phyloP scores from a whole-genome alignment of 2,329 filamentous ascomycete genomes.

The Nemania sp. region DNA sequence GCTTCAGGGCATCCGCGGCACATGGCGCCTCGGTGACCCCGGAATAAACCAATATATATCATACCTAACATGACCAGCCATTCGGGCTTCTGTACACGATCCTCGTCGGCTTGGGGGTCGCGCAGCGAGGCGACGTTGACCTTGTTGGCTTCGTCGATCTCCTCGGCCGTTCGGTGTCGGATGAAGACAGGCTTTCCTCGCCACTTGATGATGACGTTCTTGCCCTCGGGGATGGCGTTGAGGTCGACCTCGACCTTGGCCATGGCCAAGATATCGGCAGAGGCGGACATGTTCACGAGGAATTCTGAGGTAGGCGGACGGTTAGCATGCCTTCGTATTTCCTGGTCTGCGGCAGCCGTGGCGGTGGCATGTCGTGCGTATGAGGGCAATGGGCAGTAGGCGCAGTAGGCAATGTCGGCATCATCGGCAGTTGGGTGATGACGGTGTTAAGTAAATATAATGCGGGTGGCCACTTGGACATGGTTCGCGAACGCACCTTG shows the following conservation, averaged over 20 bases:
- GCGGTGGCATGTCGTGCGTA: not conserved
- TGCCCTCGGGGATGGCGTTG: slow-evolving; percentile 91
- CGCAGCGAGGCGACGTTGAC: slow-evolving; percentile 81
- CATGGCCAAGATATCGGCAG: slow-evolving; percentile 97
- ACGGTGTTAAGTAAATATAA: not conserved
- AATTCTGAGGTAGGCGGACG: slow-evolving; percentile 69
- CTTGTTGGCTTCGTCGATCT: slow-evolving; percentile 94
- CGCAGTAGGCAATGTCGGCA: not conserved
- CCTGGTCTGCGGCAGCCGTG: too few relatives aligned
- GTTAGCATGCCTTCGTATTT: slow-evolving; percentile 30
- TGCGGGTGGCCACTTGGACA: not conserved
- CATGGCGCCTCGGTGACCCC: not conserved
- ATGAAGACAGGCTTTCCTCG: slow-evolving; percentile 99
- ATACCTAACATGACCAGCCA: slow-evolving; percentile 98
- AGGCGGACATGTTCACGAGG: slow-evolving; percentile 99
- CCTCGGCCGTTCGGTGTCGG: slow-evolving; percentile 90
- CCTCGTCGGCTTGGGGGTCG: slow-evolving; percentile 87
- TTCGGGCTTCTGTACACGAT: slow-evolving; percentile 97
- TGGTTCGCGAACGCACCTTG: slow-evolving; percentile 72
- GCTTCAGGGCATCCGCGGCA: not conserved
- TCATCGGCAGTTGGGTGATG: not conserved
- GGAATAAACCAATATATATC: slow-evolving; percentile 31
- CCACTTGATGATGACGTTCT: slow-evolving; percentile 99
- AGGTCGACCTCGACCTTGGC: slow-evolving; percentile 99
- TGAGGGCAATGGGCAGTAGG: not conserved